Percentiles rank a stretch among this genome's conserved stretches.
Evolutionary conservation across 2,329 filamentous ascomycete species (phyloP).

Genomic region (Aspergillus clavatus): DNA sequence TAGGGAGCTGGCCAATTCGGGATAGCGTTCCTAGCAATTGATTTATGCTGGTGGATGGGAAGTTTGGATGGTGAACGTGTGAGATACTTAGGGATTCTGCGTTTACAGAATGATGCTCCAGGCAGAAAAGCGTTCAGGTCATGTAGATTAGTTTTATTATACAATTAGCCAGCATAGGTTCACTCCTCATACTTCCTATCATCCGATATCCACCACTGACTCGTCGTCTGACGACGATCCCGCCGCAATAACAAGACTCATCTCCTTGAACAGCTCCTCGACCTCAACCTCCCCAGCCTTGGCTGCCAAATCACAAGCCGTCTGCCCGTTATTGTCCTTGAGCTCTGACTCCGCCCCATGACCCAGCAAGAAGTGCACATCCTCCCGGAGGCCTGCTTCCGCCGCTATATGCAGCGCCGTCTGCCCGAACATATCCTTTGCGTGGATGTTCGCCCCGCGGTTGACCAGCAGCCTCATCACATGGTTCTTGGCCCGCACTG

Average conservation of each 20-base stretch:
- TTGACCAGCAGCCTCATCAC: slow-evolving; percentile 21
- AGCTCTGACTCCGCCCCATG: slow-evolving; percentile 15
- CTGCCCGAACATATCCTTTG: slow-evolving; percentile 20
- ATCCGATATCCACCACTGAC: neutral
- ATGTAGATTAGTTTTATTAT: too few relatives aligned
- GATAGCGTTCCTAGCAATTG: too few relatives aligned
- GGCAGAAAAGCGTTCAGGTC: too few relatives aligned
- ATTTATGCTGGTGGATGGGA: too few relatives aligned
- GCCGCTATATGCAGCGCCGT: slow-evolving; percentile 23
- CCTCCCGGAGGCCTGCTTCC: slow-evolving; percentile 14
- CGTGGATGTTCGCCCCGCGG: slow-evolving; percentile 13
- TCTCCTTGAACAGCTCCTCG: slow-evolving; percentile 5
- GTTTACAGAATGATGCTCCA: too few relatives aligned
- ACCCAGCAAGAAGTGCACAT: slow-evolving; percentile 20
- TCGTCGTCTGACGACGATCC: neutral
- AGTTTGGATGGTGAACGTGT: too few relatives aligned
- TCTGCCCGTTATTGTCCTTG: slow-evolving; percentile 18
- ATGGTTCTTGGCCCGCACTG: slow-evolving; percentile 16
- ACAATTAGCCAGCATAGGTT: too few relatives aligned
- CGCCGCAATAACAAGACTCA: slow-evolving; percentile 3
- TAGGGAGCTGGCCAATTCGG: too few relatives aligned
- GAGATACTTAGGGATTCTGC: too few relatives aligned
- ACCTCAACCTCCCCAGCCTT: slow-evolving; percentile 11
- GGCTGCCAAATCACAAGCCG: slow-evolving; percentile 15
- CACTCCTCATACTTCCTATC: too few relatives aligned